phyloP scores from a whole-genome alignment of 2,329 filamentous ascomycete species.

The Penicillium janthinellum region DNA sequence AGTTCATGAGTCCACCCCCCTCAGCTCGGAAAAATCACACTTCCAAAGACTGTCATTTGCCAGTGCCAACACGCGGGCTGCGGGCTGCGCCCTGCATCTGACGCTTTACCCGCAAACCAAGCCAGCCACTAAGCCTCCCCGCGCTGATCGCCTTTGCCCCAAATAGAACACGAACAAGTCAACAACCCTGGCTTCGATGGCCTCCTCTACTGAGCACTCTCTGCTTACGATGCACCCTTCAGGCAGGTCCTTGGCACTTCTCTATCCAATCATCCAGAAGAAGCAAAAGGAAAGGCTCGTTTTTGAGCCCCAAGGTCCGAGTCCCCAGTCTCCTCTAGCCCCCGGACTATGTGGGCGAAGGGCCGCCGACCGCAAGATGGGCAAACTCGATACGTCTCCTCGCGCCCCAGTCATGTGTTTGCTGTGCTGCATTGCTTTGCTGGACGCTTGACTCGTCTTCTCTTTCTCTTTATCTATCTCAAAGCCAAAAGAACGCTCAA shows the following conservation, averaged over 20 bases:
- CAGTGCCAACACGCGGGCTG: background rate
- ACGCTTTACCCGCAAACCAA: background rate
- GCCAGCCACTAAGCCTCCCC: background rate
- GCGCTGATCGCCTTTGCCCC: background rate
- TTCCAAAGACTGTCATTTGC: background rate
- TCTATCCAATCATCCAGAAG: background rate
- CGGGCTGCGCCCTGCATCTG: background rate
- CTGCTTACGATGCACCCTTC: background rate
- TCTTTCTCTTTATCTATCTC: background rate
- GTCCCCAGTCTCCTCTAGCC: background rate
- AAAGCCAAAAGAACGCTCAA: background rate
- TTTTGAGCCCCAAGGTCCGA: background rate
- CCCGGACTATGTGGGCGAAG: background rate
- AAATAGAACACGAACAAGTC: background rate
- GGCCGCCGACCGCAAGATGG: constrained; percentile 2
- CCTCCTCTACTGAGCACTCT: background rate
- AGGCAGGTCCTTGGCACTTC: background rate
- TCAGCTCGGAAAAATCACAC: background rate
- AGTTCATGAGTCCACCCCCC: too few species aligned
- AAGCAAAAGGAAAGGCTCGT: background rate
- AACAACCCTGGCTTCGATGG: background rate
- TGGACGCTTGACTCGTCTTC: background rate
- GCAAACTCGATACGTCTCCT: background rate
- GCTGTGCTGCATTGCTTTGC: background rate
- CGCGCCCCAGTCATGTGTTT: constrained; percentile 1